phyloP scores from a whole-genome alignment of 2,329 filamentous ascomycete species.

The Ramularia endophylla region DNA sequence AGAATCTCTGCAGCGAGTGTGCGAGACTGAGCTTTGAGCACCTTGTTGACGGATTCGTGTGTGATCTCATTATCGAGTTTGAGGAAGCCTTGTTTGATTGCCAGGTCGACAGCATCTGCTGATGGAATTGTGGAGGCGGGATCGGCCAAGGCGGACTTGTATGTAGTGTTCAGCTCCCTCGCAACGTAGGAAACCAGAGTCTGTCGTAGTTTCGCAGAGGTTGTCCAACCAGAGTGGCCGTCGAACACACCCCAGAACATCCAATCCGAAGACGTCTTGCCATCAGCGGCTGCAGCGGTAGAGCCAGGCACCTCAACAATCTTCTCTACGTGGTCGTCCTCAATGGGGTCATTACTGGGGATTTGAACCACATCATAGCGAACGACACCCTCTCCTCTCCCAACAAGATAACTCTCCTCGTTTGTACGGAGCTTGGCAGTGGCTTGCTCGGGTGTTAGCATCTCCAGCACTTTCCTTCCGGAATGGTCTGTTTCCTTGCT shows the following conservation, averaged over 20 bases:
- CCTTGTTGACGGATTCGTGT: conserved; percentile 84
- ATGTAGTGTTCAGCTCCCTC: conserved; percentile 85
- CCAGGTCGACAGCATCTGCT: conserved; percentile 75
- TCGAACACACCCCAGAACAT: conserved; percentile 99
- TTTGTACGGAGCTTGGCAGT: conserved; percentile 82
- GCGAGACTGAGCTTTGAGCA: conserved; percentile 83
- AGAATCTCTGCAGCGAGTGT: conserved; percentile 85
- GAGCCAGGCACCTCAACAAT: conserved; percentile 80
- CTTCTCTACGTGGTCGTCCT: conserved; percentile 97
- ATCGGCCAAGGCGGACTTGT: conserved; percentile 64
- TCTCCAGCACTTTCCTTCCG: conserved; percentile 82
- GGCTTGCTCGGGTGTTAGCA: conserved; percentile 92
- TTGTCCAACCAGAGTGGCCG: conserved; percentile 97
- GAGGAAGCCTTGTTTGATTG: conserved; percentile 88
- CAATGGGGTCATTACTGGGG: conserved; percentile 94
- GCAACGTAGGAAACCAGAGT: conserved; percentile 89
- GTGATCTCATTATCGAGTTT: conserved; percentile 92
- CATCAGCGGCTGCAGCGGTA: conserved; percentile 49
- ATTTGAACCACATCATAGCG: conserved; percentile 93
- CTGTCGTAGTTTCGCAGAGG: conserved; percentile 90
- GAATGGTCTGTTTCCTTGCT: conserved; percentile 82
- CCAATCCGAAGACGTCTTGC: conserved; percentile 70
- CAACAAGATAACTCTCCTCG: conserved; percentile 87
- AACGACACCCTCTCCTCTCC: conserved; percentile 82
- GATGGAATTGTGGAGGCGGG: conserved; percentile 58